Conservation (phyloP, 495 filamentous ascomycete species). For the Penicillium parvum region DNA sequence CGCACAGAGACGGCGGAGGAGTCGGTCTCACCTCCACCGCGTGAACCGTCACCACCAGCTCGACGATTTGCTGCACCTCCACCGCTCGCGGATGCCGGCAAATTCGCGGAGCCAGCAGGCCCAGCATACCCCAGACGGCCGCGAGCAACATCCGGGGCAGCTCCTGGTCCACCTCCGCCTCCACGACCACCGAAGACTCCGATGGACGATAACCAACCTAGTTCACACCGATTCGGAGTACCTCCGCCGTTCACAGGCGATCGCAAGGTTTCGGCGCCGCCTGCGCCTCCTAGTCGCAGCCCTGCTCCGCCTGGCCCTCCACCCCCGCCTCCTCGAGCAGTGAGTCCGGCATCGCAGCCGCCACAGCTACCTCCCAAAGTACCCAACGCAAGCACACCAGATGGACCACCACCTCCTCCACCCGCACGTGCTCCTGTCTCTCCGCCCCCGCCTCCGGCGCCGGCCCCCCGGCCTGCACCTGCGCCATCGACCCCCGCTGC, state of each 20-base stretch:
- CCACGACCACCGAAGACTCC: constrained; percentile 85
- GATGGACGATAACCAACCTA: constrained; percentile 56
- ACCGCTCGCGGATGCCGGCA: constrained; percentile 80
- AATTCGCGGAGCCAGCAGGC: constrained; percentile 57
- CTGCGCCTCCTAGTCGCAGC: constrained; percentile 69
- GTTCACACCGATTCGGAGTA: constrained; percentile 60
- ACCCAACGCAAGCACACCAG: constrained; percentile 35
- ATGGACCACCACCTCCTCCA: constrained; percentile 55
- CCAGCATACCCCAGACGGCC: constrained; percentile 50
- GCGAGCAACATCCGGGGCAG: constrained; percentile 55
- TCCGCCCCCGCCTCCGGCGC: constrained; percentile 50
- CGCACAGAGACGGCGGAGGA: constrained; percentile 50
- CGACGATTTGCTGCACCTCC: constrained; percentile 74
- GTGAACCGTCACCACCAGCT: constrained; percentile 47
- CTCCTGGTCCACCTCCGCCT: constrained; percentile 74
- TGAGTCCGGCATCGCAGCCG: constrained; percentile 43
- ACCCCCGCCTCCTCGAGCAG: constrained; percentile 64
- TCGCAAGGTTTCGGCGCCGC: constrained; percentile 59
- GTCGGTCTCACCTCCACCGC: constrained; percentile 47
- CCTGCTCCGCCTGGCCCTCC: constrained; percentile 52
- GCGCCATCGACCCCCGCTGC: constrained; percentile 24
- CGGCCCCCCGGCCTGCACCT: constrained; percentile 39
- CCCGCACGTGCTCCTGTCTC: constrained; percentile 49
- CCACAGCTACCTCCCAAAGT: constrained; percentile 73
- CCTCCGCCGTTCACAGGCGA: constrained; percentile 79